Evolutionary conservation across 257 asterid genomes (phyloP).

Genomic region (Penstemon barbatus): DNA sequence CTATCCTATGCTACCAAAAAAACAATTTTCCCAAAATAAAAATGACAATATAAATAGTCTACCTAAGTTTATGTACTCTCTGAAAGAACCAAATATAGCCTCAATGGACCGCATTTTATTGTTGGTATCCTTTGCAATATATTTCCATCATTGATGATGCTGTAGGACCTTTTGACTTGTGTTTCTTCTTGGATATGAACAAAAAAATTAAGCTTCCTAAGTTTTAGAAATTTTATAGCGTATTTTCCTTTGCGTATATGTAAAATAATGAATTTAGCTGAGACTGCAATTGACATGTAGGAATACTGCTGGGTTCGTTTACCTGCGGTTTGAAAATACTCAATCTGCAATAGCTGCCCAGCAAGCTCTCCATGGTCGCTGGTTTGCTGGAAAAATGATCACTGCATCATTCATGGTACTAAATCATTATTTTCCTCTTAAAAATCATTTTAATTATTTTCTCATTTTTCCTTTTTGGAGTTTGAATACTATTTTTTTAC

Average conservation of each 20-base stretch:
- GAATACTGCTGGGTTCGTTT: conserved; percentile 64
- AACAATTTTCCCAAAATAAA: too few relatives aligned
- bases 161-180: too few relatives aligned
- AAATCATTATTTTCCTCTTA: not conserved
- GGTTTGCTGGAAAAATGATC: conserved; percentile 85
- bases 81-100: too few relatives aligned
- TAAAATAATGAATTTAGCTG: not conserved
- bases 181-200: too few relatives aligned
- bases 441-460: not conserved
- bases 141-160: too few relatives aligned
- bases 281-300: conserved; percentile 26
- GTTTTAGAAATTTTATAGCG: not conserved
- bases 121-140: too few relatives aligned
- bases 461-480: not conserved
- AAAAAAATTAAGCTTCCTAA: not conserved
- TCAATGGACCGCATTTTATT: too few relatives aligned
- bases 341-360: conserved; percentile 62
- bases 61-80: too few relatives aligned
- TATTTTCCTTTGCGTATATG: not conserved
- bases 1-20: too few relatives aligned
- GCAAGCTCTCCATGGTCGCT: conserved; percentile 70
- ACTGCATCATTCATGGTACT: conserved; percentile 71
- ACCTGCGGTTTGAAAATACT: conserved; percentile 57
- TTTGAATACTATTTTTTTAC: not conserved
- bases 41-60: too few relatives aligned